Evolutionary conservation across 2,329 filamentous ascomycete species (phyloP), one percentile per base, ranked within the genome.

Genomic region (Leptosphaerulina australis): DNA sequence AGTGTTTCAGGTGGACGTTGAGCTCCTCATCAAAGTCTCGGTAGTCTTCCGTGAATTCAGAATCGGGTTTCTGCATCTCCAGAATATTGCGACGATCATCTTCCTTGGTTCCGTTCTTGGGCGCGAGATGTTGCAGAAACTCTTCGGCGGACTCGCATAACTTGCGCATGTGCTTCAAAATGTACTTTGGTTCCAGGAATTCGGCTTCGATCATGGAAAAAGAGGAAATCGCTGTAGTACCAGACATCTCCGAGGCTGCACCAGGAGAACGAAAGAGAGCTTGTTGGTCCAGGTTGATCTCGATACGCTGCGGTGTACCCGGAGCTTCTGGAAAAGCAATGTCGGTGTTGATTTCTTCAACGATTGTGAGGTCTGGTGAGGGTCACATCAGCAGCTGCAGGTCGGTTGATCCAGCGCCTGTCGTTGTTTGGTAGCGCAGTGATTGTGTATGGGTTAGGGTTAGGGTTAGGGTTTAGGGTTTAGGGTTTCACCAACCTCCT

Each of bases 191-290:
- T 33, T 79, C 74, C 8, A 80, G 62, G 9, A 72, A 66, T 18
- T 71, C 67, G 21, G 76, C 67, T 44, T 79, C 76, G 26, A 74
- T 71, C 50, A 72, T 70, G 5, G 77, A 77, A 46, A 76, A 75
- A 2, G 76, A 76, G 0, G 76, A 76, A 33, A 76, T 76, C 4
- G 74, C 75, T 2, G 78, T 79, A 2, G 74, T 79, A 11, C 76
- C 76, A 3, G 78, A 79, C 60, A 77, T 74, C 30, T 68, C 72
- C 5, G 77, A 79, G 12, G 60, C 58, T 20, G 63, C 68, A 18
- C 69, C 71, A n/a, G 71, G 71, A 21, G 71, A 74, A 39, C 60
- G 65, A 36, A 48, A 44, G 18, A 45, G 44, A 3, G 55, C 25
- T 15, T 46, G 55, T 15, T 56, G 56, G 26, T 52, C 49, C 9